A percentile compares a stretch with the other conserved stretches of the same genome.
Evolutionary conservation across 1,284 basidiomycete genomes (phyloP).

Genomic region (Trichosporon sp.): DNA sequence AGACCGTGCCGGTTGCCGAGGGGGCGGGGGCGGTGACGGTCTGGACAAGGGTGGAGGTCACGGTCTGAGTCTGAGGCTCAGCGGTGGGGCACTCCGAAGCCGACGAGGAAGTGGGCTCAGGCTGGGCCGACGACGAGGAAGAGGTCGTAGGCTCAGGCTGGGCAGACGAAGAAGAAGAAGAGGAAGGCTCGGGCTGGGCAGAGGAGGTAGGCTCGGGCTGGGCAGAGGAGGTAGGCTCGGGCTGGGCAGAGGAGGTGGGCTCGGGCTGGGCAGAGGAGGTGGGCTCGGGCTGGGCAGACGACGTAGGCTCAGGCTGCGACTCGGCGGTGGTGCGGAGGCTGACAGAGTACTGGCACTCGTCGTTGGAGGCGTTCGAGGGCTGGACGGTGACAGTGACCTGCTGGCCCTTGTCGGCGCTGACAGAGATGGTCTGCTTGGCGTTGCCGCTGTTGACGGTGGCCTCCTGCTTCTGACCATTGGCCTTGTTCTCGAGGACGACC

Average conservation of each 20-base stretch:
- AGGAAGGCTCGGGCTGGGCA: neutral
- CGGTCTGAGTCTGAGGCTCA: neutral
- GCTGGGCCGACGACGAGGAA: neutral
- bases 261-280: neutral
- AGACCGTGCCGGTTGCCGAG: neutral
- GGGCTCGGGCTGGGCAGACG: neutral
- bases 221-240: neutral
- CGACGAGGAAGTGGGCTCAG: neutral
- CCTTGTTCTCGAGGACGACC: constrained; percentile 6
- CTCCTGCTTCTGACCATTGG: neutral
- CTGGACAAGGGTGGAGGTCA: neutral
- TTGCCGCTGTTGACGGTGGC: constrained; percentile 6
- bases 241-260: neutral
- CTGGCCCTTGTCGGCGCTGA: neutral
- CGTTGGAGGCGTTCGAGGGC: constrained; percentile 1
- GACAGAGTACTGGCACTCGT: constrained; percentile 14
- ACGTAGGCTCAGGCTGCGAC: neutral
- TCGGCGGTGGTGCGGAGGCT: neutral
- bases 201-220: neutral
- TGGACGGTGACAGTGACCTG: constrained; percentile 3
- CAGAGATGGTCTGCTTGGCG: neutral
- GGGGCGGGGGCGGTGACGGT: constrained; percentile 7
- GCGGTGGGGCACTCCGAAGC: neutral
- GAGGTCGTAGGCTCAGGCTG: neutral
- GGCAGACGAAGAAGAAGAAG: neutral